Evolutionary conservation across 495 filamentous ascomycete genomes (phyloP).

Genomic region (Aspergillus avenaceus): DNA sequence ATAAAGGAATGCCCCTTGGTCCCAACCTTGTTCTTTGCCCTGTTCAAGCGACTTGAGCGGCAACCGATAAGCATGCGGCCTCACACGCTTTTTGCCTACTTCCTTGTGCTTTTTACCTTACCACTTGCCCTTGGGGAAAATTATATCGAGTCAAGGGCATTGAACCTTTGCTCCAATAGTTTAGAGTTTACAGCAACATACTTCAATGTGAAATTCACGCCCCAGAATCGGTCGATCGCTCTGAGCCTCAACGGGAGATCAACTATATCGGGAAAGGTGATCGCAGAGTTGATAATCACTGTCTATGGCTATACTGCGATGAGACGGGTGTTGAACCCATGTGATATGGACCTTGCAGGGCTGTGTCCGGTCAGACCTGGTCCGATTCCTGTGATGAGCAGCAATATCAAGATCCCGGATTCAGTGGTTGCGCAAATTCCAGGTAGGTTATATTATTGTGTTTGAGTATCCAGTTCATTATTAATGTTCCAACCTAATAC

Average conservation of each 20-base stretch:
- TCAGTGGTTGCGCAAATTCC: constrained; percentile 63
- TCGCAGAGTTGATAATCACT: constrained; percentile 61
- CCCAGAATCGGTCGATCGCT: constrained; percentile 56
- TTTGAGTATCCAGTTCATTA: not conserved
- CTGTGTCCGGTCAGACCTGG: constrained; percentile 87
- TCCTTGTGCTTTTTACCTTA: not conserved
- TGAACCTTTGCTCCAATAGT: constrained; percentile 63
- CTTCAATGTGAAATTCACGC: constrained; percentile 67
- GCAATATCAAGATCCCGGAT: constrained; percentile 58
- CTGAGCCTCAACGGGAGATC: constrained; percentile 72
- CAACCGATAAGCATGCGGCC: not conserved
- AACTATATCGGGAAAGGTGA: constrained; percentile 68
- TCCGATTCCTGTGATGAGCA: constrained; percentile 48
- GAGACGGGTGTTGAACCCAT: constrained; percentile 62
- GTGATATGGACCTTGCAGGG: constrained; percentile 55
- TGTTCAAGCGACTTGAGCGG: no score
- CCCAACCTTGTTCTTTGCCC: no score
- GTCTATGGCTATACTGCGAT: constrained; percentile 72
- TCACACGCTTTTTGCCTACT: not conserved
- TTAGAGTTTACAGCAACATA: constrained; percentile 63
- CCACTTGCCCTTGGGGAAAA: not conserved
- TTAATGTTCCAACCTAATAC: not conserved
- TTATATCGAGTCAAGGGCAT: constrained; percentile 57
- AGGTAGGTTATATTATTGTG: constrained; percentile 37
- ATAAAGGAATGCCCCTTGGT: no score